These are phyloP conservation scores for Phyllosticta capitalensis DNA, from an alignment of 2,329 filamentous ascomycete species.

Conservation along the genomic window DNA sequence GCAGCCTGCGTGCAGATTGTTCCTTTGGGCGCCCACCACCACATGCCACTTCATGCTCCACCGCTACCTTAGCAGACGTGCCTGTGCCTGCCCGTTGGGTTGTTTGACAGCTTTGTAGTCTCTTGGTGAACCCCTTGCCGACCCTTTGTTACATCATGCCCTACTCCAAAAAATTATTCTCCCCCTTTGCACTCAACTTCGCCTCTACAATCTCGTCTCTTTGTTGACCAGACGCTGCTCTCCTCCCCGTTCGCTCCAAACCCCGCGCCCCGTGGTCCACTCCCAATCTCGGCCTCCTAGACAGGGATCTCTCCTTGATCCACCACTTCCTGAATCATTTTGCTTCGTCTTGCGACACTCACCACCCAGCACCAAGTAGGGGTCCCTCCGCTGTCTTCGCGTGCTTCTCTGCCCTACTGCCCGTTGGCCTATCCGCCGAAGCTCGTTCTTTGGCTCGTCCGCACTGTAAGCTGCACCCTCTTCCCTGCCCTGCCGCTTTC, in stretches of 20 bases:
- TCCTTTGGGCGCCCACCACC: no score
- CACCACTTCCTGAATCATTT: neutral
- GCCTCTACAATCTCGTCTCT: neutral
- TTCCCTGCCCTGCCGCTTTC: neutral
- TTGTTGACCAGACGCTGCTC: neutral
- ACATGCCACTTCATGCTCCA: no score
- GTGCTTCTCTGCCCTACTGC: neutral
- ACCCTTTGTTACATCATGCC: neutral
- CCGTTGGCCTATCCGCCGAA: neutral
- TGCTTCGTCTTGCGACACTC: neutral
- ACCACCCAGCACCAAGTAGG: neutral
- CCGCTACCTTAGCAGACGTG: no score
- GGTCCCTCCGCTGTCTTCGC: neutral
- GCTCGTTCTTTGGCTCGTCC: neutral
- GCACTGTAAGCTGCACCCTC: neutral
- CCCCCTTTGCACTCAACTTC: neutral
- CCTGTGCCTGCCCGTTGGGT: neutral
- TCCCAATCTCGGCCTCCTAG: neutral
- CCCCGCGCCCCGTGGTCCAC: neutral
- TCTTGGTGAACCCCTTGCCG: neutral
- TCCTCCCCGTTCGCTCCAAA: neutral
- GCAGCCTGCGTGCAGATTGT: neutral
- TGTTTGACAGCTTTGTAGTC: no score
- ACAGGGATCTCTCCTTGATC: neutral
- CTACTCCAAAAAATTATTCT: neutral